Evolutionary conservation across 345 rosid species (phyloP), one percentile per base, ranked within the genome.

Genomic region (Eucalyptus regnans): DNA sequence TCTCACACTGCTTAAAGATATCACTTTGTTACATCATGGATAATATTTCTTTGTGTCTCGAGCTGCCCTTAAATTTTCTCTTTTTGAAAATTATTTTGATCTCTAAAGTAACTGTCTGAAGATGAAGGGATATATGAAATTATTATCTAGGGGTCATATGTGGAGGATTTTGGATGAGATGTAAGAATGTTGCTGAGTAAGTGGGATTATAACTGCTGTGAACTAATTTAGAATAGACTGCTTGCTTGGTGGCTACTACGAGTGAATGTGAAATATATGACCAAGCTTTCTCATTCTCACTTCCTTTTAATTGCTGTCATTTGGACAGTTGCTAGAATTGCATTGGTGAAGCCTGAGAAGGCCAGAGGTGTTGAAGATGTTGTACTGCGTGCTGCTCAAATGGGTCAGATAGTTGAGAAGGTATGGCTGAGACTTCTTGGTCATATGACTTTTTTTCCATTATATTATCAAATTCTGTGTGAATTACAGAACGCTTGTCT

Each of bases 321-420:
- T 76, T 37, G 46, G 48, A 20, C 48, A 97, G 99, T 97, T 90
- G 96, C 99, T 87, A 94, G 99, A 90, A 97, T 97, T 91, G 99
- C 99, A 43, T 90, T 97, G 93, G 99, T 97, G 93, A 97, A 97
- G 93, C 99, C 99, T 91, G 99, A 97, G 92, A 97, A 97, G 92
- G 99, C 98, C 62, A 96, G 96, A 90, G 94, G 98, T 54, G 99
- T 97, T 87, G 99, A 97, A 92, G 99, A 97, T 91, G 96, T 96
- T 84, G 87, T 96, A 88, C 93, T 97, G 87, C 93, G 99, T 92
- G 96, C 99, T 92, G 97, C 99, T 89, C 98, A 96, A 89, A 95
- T 90, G 96, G 99, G 99, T 88, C 99, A 97, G 94, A 95, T 97
- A 22, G 98, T 85, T 89, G 99, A 97, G 91, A 97, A 97, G 98